Conservation (phyloP, 805 yeast genomes). For the Wickerhamomyces silvicola region DNA sequence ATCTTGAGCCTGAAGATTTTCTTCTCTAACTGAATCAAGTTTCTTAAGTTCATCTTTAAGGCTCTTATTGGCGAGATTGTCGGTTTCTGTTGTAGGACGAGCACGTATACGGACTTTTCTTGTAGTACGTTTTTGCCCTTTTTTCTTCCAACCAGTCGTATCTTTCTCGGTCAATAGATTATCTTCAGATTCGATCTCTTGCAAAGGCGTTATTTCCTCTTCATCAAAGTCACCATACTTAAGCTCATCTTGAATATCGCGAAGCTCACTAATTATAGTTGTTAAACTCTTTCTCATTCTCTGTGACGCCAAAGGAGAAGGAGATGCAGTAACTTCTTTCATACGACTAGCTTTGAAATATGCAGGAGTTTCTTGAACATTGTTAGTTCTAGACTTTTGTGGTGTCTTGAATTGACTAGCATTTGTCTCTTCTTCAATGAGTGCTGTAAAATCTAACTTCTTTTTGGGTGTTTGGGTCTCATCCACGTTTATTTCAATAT, state of each 20-base stretch:
- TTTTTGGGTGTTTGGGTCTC: conserved; percentile 8
- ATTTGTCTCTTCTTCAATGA: conserved; percentile 5
- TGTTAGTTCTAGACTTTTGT: conserved; percentile 5
- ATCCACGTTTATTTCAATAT: not conserved
- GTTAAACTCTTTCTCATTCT: conserved; percentile 30
- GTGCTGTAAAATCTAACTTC: conserved; percentile 8
- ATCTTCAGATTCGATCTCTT: conserved; percentile 13
- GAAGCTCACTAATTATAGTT: conserved; percentile 41
- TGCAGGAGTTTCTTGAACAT: conserved; percentile 33
- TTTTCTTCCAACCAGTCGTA: conserved; percentile 26
- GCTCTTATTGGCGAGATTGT: conserved; percentile 24
- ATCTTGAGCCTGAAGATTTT: conserved; percentile 16
- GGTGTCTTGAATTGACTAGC: conserved; percentile 14
- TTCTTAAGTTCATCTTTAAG: conserved; percentile 15
- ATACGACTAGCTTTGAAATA: conserved; percentile 27
- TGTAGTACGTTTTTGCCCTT: conserved; percentile 28
- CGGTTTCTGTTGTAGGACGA: conserved; percentile 23
- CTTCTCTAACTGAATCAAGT: conserved; percentile 6
- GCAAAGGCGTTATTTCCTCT: conserved; percentile 11
- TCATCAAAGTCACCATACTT: conserved; percentile 19
- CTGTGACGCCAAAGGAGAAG: conserved; percentile 25
- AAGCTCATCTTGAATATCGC: conserved; percentile 27
- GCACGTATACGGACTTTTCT: conserved; percentile 22
- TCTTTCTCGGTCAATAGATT: too few relatives aligned
- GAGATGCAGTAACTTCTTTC: conserved; percentile 11